Evolutionary conservation across 345 rosid genomes (phyloP), one percentile per base, ranked within the genome.

Genomic region (Aegle marmelos): DNA sequence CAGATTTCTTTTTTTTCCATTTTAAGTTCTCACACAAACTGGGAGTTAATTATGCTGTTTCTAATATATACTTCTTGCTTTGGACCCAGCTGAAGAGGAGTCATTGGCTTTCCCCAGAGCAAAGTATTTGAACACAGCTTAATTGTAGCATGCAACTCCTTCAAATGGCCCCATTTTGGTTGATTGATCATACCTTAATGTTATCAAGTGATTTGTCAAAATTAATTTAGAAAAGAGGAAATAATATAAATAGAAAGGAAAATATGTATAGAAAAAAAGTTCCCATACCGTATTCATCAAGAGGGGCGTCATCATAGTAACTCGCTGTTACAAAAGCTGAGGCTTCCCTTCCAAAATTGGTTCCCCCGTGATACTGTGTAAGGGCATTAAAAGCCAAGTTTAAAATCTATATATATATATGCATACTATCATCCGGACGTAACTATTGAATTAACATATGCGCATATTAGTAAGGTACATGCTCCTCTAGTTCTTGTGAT

Each of bases 111-210:
- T 68, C 83, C 87, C 24, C 54, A 63, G 25, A 86, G 82, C 57
- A 86, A 36, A 63, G 88, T 72, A 13, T 41, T 56, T 71, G 79
- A 80, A 50, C 89, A 82, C 33, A 58, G 30, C 80, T 85, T 86
- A 9, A 88, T 79, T 45, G 86, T 82, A 8, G 79, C 67, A 71
- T 88, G 91, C 79, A 88, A 58, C 37, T 85, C 91, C 82, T 76
- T 83, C 28, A 88, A 73, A 66, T 88, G 91, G 10, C 88, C 86
- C 85, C 86, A 88, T 85, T 87, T 88, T 1, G 91, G 91, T 72
- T 88, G 86, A 22, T 83, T 80, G n/a, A 79, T 62, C 61, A 80
- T 62, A 19, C 90, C 90, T 87, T 69, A 31, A n/a, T 68, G 25
- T 34, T 34, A 73, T 17, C 66, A 73, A 16, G 6, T 31, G 19